Percentiles rank a stretch among this genome's conserved stretches.
Evolutionary conservation across 192 early-diverging fungal genomes (phyloP).

Genomic region (Linderina pennispora): DNA sequence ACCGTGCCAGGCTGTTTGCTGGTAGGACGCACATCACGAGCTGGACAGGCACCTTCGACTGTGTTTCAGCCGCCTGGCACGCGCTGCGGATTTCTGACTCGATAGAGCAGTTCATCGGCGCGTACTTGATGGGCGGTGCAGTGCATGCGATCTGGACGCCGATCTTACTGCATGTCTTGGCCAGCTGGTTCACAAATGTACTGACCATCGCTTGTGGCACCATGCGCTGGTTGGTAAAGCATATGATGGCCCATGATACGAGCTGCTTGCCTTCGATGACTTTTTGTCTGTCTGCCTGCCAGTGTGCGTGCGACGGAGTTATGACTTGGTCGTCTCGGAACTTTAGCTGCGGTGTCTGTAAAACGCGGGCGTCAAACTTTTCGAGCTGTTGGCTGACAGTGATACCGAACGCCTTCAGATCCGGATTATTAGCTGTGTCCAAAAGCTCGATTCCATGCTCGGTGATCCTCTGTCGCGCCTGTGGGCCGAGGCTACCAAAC

Average conservation of each 20-base stretch:
- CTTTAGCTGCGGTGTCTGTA: conserved; percentile 3
- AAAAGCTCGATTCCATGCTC: not conserved
- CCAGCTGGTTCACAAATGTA: conserved; percentile 11
- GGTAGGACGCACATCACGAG: conserved; percentile 28
- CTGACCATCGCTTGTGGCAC: conserved; percentile 1
- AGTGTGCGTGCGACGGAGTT: not conserved
- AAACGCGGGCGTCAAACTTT: conserved; percentile 1
- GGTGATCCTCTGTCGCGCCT: not conserved
- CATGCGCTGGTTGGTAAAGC: conserved; percentile 9
- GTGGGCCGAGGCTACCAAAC: not conserved
- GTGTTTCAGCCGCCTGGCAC: not conserved
- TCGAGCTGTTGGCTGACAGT: conserved; percentile 2
- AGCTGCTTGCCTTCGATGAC: conserved; percentile 4
- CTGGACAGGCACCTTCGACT: not conserved
- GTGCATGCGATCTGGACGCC: conserved; percentile 15
- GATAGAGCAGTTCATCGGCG: not conserved
- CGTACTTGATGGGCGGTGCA: conserved; percentile 9
- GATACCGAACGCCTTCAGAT: conserved; percentile 14
- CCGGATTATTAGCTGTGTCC: not conserved
- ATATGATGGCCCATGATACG: conserved; percentile 15
- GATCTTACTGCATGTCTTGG: conserved; percentile 3
- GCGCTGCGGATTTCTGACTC: not conserved
- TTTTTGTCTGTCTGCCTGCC: not conserved
- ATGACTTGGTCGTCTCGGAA: not conserved
- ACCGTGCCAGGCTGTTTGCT: conserved; percentile 7